These are phyloP conservation scores for Prunus davidiana DNA, from an alignment of 306 rosid genomes.

Conservation along the genomic window DNA sequence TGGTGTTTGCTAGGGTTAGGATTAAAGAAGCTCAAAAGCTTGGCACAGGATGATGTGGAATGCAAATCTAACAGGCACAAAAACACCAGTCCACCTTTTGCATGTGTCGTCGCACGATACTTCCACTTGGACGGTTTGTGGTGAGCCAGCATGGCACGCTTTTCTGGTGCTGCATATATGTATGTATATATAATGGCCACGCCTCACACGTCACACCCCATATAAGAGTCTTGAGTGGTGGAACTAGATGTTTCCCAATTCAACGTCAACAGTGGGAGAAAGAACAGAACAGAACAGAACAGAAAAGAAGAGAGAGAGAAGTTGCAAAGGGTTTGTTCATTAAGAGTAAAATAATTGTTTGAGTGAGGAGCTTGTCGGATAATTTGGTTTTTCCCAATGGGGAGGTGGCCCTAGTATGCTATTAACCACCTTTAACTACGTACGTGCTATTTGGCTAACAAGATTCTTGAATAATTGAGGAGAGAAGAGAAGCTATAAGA, in stretches of 20 bases:
- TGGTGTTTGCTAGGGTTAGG: background rate
- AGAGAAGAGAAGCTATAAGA: background rate
- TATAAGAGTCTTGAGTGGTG: background rate
- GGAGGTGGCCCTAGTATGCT: background rate
- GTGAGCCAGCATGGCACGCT: constrained; percentile 4
- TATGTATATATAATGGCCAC: constrained; percentile 3
- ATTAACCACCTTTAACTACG: background rate
- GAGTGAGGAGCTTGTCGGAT: background rate
- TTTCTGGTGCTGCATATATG: background rate
- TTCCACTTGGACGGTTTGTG: constrained; percentile 17
- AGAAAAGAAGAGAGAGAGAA: background rate
- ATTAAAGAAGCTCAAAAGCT: constrained; percentile 1
- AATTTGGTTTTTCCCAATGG: background rate
- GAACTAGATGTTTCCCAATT: background rate
- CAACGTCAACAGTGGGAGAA: background rate
- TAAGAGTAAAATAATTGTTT: background rate
- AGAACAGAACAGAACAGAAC: too few relatives aligned
- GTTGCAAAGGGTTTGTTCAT: background rate
- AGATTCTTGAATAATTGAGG: constrained; percentile 16
- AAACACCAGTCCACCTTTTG: constrained; percentile 5
- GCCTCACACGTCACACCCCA: constrained; percentile 26
- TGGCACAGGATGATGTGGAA: constrained; percentile 22
- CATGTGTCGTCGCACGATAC: background rate
- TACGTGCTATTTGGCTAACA: background rate
- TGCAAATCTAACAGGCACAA: constrained; percentile 18